Percentiles rank a stretch among this genome's conserved stretches.
Evolutionary conservation across 768 basidiomycete species (phyloP).

Genomic region (Boletus pseudo-olivaceus): DNA sequence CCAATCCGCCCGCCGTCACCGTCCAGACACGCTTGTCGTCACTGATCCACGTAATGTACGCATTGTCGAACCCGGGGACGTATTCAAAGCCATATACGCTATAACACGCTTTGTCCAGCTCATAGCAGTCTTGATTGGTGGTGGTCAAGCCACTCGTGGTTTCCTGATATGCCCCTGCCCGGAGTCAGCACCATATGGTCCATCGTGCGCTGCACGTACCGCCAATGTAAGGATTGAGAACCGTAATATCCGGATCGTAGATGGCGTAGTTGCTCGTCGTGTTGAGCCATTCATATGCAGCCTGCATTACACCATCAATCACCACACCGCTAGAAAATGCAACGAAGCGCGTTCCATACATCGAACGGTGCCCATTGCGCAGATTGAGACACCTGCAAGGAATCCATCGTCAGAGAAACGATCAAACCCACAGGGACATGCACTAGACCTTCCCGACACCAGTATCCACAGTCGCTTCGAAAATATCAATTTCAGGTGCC

Average conservation of each 20-base stretch:
- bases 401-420: constrained; percentile 8
- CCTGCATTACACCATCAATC: constrained; percentile 24
- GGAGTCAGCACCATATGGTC: constrained; percentile 3
- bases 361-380: constrained; percentile 43
- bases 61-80: constrained; percentile 44
- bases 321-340: not conserved
- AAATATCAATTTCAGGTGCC: constrained; percentile 60
- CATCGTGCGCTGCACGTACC: constrained; percentile 22
- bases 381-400: constrained; percentile 48
- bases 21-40: constrained; percentile 56
- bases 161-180: constrained; percentile 36
- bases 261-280: constrained; percentile 34
- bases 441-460: constrained; percentile 33
- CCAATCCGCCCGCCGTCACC: constrained; percentile 46
- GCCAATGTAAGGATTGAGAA: constrained; percentile 44
- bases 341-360: constrained; percentile 18
- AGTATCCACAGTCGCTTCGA: constrained; percentile 44
- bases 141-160: constrained; percentile 35
- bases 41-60: constrained; percentile 71
- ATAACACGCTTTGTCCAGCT: constrained; percentile 37
- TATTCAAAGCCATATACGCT: constrained; percentile 57
- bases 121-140: constrained; percentile 46
- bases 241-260: constrained; percentile 34
- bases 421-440: constrained; percentile 1
- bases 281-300: constrained; percentile 43